phyloP scores from a whole-genome alignment of 2,329 filamentous ascomycete genomes.

The Fusarium sp. region DNA sequence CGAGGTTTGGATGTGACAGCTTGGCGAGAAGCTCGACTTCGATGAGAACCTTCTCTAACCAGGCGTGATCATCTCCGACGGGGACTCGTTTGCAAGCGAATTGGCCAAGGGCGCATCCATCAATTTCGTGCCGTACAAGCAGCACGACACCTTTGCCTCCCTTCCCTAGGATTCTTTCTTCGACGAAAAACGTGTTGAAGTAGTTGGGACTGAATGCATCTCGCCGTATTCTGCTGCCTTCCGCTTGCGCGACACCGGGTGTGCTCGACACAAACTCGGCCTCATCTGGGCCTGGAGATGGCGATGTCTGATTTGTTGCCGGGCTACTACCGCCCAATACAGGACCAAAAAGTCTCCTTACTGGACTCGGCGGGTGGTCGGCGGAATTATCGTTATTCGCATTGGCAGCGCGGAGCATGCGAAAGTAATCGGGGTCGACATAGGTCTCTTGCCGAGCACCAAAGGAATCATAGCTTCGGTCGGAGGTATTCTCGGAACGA shows the following conservation, averaged over 20 bases:
- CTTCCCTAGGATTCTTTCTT: conserved; percentile 84
- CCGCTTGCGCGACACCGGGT: conserved; percentile 56
- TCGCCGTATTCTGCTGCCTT: conserved; percentile 78
- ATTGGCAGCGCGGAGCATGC: conserved; percentile 77
- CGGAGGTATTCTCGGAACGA: conserved; percentile 54
- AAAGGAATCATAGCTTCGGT: conserved; percentile 58
- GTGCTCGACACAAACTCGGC: conserved; percentile 64
- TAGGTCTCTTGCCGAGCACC: conserved; percentile 68
- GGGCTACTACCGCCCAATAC: conserved; percentile 44
- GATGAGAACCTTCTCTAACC: conserved; percentile 92
- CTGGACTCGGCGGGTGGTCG: conserved; percentile 60
- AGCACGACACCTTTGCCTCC: conserved; percentile 96
- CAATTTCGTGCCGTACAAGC: conserved; percentile 91
- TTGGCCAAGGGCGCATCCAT: conserved; percentile 85
- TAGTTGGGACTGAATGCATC: conserved; percentile 92
- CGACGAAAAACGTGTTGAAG: conserved; percentile 91
- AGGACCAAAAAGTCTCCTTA: conserved; percentile 63
- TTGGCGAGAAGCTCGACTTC: conserved; percentile 94
- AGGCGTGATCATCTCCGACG: conserved; percentile 91
- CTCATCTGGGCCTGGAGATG: conserved; percentile 39
- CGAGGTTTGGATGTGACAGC: conserved; percentile 92
- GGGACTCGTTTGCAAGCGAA: conserved; percentile 98
- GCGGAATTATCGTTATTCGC: conserved; percentile 53
- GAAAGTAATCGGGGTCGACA: conserved; percentile 93
- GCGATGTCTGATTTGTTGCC: conserved; percentile 20